Conservation (phyloP, 352 stramenopile genomes). For the Globisporangium canariense region DNA sequence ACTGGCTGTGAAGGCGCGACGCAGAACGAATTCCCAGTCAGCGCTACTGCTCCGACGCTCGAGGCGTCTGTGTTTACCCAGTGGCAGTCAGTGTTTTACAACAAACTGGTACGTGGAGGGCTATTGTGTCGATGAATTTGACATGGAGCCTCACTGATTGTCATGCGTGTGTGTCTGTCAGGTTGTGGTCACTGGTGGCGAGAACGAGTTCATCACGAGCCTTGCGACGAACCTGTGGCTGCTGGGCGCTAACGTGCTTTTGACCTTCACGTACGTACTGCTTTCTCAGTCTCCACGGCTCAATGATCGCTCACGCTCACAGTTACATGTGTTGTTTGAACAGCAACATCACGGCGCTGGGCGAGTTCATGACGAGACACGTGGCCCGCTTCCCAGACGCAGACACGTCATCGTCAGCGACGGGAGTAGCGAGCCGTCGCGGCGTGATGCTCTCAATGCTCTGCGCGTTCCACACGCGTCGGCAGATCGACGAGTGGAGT, state of each 20-base stretch:
- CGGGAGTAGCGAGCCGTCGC: conserved; percentile 25
- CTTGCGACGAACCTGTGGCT: conserved; percentile 66
- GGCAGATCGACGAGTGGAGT: conserved; percentile 60
- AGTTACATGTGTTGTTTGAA: not conserved
- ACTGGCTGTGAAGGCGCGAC: not conserved
- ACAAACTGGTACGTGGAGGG: conserved; percentile 48
- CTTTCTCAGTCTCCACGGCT: not conserved
- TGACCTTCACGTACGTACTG: conserved; percentile 56
- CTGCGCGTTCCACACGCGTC: conserved; percentile 38
- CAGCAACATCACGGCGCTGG: conserved; percentile 39
- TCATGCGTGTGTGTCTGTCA: conserved; percentile 15
- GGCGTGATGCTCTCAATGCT: conserved; percentile 58
- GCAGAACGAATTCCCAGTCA: not conserved
- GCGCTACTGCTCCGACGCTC: not conserved
- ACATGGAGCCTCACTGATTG: conserved; percentile 1
- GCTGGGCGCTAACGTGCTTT: conserved; percentile 56
- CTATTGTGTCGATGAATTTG: not conserved
- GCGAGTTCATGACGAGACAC: conserved; percentile 55
- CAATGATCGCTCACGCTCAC: not conserved
- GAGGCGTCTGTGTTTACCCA: conserved; percentile 15
- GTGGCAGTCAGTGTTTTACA: conserved; percentile 38
- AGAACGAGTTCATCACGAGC: conserved; percentile 40
- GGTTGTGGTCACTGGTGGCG: conserved; percentile 62
- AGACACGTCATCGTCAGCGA: conserved; percentile 13
- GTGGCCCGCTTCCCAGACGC: conserved; percentile 45